Conservation (phyloP, 768 basidiomycete species). For the Mycena alexandri region DNA sequence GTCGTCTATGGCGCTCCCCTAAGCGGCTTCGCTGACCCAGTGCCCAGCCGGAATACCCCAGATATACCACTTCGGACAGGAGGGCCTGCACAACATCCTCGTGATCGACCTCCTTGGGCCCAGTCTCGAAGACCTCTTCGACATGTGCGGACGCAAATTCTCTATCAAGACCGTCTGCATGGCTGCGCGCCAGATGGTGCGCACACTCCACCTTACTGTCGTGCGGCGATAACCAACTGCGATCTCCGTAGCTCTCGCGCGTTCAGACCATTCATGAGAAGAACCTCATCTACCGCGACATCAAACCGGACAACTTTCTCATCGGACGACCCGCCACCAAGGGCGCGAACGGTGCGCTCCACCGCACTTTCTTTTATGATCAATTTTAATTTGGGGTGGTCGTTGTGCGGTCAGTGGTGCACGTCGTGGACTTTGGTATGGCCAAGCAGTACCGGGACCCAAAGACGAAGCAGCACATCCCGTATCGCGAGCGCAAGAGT, state of each 20-base stretch:
- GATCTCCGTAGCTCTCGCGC: conserved; percentile 77
- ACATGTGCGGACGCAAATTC: conserved; percentile 99
- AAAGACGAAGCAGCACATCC: conserved; percentile 99
- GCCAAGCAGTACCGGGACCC: conserved; percentile 99
- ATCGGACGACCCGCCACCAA: conserved; percentile 96
- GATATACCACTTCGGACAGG: conserved; percentile 99
- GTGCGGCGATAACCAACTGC: conserved; percentile 9
- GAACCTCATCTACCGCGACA: conserved; percentile 99
- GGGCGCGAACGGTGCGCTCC: conserved; percentile 77
- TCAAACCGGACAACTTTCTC: conserved; percentile 99
- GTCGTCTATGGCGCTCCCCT: not conserved
- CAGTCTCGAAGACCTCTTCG: conserved; percentile 96
- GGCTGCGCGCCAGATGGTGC: conserved; percentile 97
- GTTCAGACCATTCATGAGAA: conserved; percentile 99
- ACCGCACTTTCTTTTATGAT: not conserved
- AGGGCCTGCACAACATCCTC: conserved; percentile 97
- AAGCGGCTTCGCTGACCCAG: not conserved
- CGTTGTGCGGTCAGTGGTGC: conserved; percentile 67
- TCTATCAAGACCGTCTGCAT: conserved; percentile 98
- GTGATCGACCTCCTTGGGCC: conserved; percentile 98
- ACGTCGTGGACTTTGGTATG: conserved; percentile 99
- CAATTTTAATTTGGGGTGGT: conserved; percentile 5
- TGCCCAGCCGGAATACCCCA: conserved; percentile 92
- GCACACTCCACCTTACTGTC: not conserved
- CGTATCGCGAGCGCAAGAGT: conserved; percentile 98